Evolutionary conservation across 306 rosid species (phyloP).

Genomic region (Pueraria montana): DNA sequence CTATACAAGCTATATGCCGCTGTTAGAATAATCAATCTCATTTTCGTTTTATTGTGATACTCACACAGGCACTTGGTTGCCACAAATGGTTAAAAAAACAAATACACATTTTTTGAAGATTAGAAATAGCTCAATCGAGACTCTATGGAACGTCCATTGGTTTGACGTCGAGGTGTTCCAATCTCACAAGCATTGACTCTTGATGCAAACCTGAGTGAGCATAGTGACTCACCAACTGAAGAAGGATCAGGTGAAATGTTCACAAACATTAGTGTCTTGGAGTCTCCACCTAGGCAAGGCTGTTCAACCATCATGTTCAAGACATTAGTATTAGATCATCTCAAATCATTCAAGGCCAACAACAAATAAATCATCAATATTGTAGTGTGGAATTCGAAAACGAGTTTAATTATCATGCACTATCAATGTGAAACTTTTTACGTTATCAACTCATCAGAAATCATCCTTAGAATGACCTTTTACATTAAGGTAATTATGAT

Average conservation of each 20-base stretch:
- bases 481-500: too few species aligned
- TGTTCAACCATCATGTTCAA: slow-evolving; percentile 54
- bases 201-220: slow-evolving; percentile 96
- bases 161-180: slow-evolving; percentile 90
- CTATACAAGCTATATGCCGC: slow-evolving; percentile 74
- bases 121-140: slow-evolving; percentile 74
- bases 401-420: background rate
- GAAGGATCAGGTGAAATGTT: slow-evolving; percentile 89
- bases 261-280: slow-evolving; percentile 94
- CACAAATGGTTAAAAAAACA: slow-evolving; percentile 42
- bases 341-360: slow-evolving; percentile 6
- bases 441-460: background rate
- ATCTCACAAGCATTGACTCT: slow-evolving; percentile 97
- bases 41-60: slow-evolving; percentile 48
- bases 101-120: slow-evolving; percentile 41
- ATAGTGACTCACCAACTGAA: slow-evolving; percentile 85
- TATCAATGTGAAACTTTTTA: background rate
- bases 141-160: slow-evolving; percentile 66
- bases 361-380: background rate
- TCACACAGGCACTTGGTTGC: slow-evolving; percentile 47
- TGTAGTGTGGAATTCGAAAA: background rate
- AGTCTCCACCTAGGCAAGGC: slow-evolving; percentile 98
- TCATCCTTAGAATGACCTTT: background rate
- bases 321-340: slow-evolving; percentile 41
- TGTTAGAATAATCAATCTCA: slow-evolving; percentile 79